These are phyloP conservation scores for Ganoderma lucidum DNA, from an alignment of 1,284 basidiomycete species.

Conservation along the genomic window DNA sequence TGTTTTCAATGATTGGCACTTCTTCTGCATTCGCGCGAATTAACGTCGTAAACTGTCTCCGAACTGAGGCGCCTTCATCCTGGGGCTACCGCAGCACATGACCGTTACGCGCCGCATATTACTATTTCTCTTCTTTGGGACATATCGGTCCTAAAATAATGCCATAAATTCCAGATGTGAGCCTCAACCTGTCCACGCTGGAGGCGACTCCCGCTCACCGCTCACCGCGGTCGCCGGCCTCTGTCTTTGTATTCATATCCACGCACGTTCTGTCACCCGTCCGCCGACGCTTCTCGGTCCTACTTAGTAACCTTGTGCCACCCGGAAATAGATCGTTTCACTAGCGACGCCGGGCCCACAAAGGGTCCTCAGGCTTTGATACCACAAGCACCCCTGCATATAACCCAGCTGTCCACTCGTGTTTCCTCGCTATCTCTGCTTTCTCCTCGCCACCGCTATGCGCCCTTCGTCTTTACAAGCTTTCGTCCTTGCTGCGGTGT, in stretches of 20 bases:
- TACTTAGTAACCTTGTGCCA: not conserved
- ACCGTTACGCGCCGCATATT: no score
- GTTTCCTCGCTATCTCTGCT: not conserved
- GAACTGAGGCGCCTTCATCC: not conserved
- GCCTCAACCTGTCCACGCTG: not conserved
- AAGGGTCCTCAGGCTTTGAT: slow-evolving; percentile 13
- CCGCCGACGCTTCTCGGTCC: not conserved
- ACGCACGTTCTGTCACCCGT: slow-evolving; percentile 8
- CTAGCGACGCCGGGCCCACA: slow-evolving; percentile 7
- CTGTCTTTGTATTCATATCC: slow-evolving; percentile 6
- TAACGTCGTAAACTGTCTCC: not conserved
- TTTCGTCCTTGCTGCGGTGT: slow-evolving; percentile 13
- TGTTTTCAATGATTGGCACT: not conserved
- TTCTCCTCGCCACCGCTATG: slow-evolving; percentile 7
- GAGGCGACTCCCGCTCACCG: slow-evolving; percentile 12
- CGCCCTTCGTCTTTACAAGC: slow-evolving; percentile 11
- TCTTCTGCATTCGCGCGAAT: not conserved
- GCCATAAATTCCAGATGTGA: not conserved
- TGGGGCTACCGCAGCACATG: no score
- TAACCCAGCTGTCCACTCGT: not conserved
- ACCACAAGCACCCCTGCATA: slow-evolving; percentile 9
- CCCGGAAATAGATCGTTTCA: slow-evolving; percentile 1
- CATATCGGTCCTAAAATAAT: not conserved
- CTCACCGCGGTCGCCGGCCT: not conserved
- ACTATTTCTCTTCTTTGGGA: not conserved